phyloP scores from a whole-genome alignment of 192 early-diverging fungal species.

The Rhizoclosmatium sp. region DNA sequence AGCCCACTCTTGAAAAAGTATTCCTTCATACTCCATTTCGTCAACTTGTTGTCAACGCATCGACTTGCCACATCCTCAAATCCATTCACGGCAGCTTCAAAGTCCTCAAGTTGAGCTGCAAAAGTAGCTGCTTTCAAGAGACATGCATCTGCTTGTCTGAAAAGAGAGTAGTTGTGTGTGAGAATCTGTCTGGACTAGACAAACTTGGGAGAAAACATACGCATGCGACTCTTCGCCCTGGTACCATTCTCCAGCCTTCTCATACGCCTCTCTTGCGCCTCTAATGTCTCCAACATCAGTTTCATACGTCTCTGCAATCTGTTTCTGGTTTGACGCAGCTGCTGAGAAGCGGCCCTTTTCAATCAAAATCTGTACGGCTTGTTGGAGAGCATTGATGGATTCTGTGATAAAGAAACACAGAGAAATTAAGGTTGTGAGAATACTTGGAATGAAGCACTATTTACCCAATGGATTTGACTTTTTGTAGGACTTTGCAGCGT shows the following conservation, averaged over 20 bases:
- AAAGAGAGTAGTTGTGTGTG: not conserved
- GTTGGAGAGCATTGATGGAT: slow-evolving; percentile 75
- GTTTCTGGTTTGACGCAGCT: slow-evolving; percentile 94
- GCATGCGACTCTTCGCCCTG: slow-evolving; percentile 88
- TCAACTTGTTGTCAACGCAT: slow-evolving; percentile 87
- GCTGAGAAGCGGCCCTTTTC: slow-evolving; percentile 85
- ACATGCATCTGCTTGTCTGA: slow-evolving; percentile 87
- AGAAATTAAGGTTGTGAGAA: not conserved
- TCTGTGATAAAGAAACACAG: slow-evolving; percentile 47
- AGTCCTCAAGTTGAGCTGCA: slow-evolving; percentile 88
- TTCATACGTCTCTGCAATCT: slow-evolving; percentile 93
- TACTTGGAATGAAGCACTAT: not conserved
- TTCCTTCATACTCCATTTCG: slow-evolving; percentile 95
- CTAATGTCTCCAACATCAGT: slow-evolving; percentile 80
- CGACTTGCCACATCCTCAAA: slow-evolving; percentile 89
- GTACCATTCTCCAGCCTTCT: slow-evolving; percentile 93
- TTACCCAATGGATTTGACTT: slow-evolving; percentile 81
- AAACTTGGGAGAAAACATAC: slow-evolving; percentile 55
- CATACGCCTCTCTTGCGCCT: slow-evolving; percentile 86
- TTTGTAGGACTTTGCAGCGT: slow-evolving; percentile 91
- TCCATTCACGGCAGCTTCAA: slow-evolving; percentile 86
- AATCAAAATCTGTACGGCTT: slow-evolving; percentile 83
- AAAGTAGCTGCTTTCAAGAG: slow-evolving; percentile 90
- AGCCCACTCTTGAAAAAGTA: slow-evolving; percentile 97
- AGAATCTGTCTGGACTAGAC: not conserved